phyloP scores from a whole-genome alignment of 495 filamentous ascomycete species.

The Peziza echinospora region DNA sequence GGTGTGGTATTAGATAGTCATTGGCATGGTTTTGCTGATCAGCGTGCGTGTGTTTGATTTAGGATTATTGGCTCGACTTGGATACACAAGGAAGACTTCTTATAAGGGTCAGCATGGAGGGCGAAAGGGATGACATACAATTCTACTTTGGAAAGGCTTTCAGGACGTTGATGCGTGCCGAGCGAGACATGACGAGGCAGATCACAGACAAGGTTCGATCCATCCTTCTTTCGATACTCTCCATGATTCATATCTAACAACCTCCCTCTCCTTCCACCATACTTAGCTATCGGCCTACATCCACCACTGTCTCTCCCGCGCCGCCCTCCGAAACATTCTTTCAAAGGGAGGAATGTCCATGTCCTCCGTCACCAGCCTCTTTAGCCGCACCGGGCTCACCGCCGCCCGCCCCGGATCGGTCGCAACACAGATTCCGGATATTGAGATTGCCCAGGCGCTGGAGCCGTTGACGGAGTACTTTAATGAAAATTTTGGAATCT shows the following conservation, averaged over 20 bases:
- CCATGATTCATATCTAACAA: not conserved
- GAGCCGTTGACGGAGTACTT: conserved; percentile 90
- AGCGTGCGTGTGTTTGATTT: too few species aligned
- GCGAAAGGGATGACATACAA: conserved; percentile 92
- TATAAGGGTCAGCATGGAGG: conserved; percentile 91
- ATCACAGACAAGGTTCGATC: conserved; percentile 81
- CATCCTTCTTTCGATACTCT: not conserved
- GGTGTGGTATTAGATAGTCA: not conserved
- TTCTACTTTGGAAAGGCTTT: conserved; percentile 98
- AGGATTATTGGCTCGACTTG: conserved; percentile 88
- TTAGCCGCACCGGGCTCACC: conserved; percentile 31
- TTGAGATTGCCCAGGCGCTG: conserved; percentile 59
- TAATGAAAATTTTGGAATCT: conserved; percentile 96
- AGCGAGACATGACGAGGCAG: conserved; percentile 92
- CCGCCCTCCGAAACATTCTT: conserved; percentile 52
- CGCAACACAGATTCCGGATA: conserved; percentile 35
- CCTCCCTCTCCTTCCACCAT: conserved; percentile 6
- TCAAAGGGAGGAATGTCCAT: conserved; percentile 43
- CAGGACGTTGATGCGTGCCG: conserved; percentile 77
- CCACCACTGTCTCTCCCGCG: conserved; percentile 63
- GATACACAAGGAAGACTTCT: conserved; percentile 86
- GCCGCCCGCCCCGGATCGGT: conserved; percentile 29
- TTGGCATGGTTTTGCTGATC: too few species aligned
- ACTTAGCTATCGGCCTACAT: conserved; percentile 80
- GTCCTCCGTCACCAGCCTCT: conserved; percentile 59